phyloP scores from a whole-genome alignment of 2,329 filamentous ascomycete genomes.

The Pyrenophora teres region DNA sequence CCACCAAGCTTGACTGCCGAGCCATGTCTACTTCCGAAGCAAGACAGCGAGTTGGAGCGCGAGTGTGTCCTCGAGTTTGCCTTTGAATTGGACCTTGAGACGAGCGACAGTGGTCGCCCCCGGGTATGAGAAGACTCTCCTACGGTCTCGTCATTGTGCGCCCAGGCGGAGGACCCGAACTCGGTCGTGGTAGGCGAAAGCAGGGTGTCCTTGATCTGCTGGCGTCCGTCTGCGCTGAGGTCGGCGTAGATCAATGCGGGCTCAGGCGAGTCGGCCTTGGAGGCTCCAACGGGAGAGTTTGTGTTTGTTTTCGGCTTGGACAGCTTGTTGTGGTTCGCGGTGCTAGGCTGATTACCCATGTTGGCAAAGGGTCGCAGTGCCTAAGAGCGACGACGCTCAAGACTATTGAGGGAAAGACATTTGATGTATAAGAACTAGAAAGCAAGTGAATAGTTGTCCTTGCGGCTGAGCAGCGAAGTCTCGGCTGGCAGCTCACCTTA shows the following conservation, averaged over 20 bases:
- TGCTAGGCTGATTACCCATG: constrained; percentile 42
- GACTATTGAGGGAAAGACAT: constrained; percentile 17
- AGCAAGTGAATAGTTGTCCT: constrained; percentile 12
- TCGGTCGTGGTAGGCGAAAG: constrained; percentile 37
- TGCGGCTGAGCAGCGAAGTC: constrained; percentile 16
- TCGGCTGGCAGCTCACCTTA: constrained; percentile 19
- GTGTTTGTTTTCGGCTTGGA: constrained; percentile 46
- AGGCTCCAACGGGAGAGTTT: constrained; percentile 30
- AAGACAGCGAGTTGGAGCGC: constrained; percentile 34
- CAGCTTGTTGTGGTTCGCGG: constrained; percentile 33
- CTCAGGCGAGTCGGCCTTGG: constrained; percentile 26
- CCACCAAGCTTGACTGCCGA: constrained; percentile 32
- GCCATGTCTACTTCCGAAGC: constrained; percentile 27
- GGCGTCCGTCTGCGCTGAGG: constrained; percentile 32
- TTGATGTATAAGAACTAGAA: constrained; percentile 13
- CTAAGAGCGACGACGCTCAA: constrained; percentile 29
- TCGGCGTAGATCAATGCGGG: constrained; percentile 35
- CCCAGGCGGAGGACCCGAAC: constrained; percentile 17
- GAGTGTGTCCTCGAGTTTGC: constrained; percentile 21
- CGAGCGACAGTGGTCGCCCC: constrained; percentile 28
- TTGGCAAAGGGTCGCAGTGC: constrained; percentile 20
- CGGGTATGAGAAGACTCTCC: constrained; percentile 31
- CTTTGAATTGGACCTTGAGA: constrained; percentile 37
- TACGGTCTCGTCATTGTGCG: constrained; percentile 25
- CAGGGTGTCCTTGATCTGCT: constrained; percentile 37